phyloP scores from a whole-genome alignment of 768 basidiomycete species.

The Tylopilus sp. region DNA sequence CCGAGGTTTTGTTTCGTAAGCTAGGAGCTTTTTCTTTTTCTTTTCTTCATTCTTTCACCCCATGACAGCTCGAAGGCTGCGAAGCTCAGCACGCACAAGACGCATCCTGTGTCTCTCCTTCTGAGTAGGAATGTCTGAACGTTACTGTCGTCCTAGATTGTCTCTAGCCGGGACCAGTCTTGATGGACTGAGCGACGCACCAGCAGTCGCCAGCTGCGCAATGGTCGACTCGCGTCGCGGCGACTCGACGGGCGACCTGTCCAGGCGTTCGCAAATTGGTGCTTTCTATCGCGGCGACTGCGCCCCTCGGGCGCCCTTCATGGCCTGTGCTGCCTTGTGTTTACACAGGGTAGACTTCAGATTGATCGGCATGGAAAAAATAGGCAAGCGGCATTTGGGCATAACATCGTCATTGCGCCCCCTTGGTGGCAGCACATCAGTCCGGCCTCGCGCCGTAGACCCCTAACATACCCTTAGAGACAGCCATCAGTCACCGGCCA shows the following conservation, averaged over 20 bases:
- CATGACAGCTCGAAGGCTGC: constrained; percentile 31
- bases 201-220: constrained; percentile 20
- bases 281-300: constrained; percentile 23
- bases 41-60: background rate
- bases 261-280: background rate
- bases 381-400: background rate
- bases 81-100: constrained; percentile 29
- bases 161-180: constrained; percentile 25
- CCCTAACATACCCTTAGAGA: background rate
- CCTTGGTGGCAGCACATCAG: background rate
- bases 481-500: background rate
- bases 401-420: background rate
- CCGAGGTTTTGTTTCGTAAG: background rate
- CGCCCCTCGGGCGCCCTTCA: constrained; percentile 9
- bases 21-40: background rate
- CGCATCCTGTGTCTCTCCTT: constrained; percentile 18
- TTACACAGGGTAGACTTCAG: background rate
- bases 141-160: constrained; percentile 25
- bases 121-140: constrained; percentile 33
- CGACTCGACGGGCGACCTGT: constrained; percentile 22
- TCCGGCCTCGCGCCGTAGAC: background rate
- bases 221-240: constrained; percentile 23
- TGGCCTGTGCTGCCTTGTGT: background rate
- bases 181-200: constrained; percentile 28
- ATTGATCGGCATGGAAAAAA: background rate